Evolutionary conservation across 305 asterid genomes (phyloP), one percentile per base, ranked within the genome.

Genomic region (Andrographis paniculata): DNA sequence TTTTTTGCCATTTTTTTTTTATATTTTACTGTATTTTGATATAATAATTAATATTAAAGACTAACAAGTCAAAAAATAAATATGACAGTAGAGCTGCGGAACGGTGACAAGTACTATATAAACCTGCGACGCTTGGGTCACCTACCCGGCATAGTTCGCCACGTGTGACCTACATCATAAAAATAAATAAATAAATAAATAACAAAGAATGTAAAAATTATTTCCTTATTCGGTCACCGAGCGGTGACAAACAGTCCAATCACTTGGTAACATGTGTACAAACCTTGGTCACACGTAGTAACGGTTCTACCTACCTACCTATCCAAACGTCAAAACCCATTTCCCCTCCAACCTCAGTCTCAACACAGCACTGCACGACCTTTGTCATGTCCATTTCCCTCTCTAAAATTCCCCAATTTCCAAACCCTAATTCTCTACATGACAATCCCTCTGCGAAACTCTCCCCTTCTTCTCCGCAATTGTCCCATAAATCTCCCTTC

Each of bases 221-320:
- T n/a, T n/a, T n/a, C n/a, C n/a, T n/a, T n/a, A n/a, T n/a, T n/a
- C n/a, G 8, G 42, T 18, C 17, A 39, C 44, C 44, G 38, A 21
- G 8, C 51, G 42, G 60, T 14, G 45, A 45, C 14, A 36, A n/a
- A 44, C 20, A 5, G 60, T 44, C 52, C 37, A 42, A 28, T 43
- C 51, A 40, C 23, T 1, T 39, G 1, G 22, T 35, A 58, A 46
- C 51, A 72, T 49, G 81, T 79, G 87, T 52, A 56, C 50, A 42
- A 79, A 75, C 60, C 76, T 61, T 60, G 53, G 56, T 79, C 94
- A 79, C 92, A 75, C 56, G 38, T 57, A 24, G 4, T 51, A 50
- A 64, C 70, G 17, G 64, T 47, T 16, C 49, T 51, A 1, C 61
- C 6, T 8, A 24, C 47, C 77, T 44, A 53, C 63, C 69, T 44